Conservation (phyloP, 192 early-diverging fungal species). For the Backusella circina region DNA sequence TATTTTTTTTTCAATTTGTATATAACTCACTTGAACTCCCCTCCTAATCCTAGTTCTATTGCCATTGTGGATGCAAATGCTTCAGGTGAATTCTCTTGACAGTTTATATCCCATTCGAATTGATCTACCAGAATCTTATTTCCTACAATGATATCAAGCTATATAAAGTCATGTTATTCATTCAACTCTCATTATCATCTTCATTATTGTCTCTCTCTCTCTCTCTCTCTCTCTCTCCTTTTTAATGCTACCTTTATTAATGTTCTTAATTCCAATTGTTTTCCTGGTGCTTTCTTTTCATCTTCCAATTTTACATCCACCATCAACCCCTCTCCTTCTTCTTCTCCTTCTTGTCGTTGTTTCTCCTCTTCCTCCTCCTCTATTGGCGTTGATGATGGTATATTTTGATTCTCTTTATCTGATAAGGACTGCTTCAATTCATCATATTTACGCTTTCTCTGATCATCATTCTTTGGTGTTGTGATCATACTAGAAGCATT, state of each 20-base stretch:
- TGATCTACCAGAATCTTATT: constrained; percentile 83
- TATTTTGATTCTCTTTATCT: background rate
- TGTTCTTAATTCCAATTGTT: constrained; percentile 7
- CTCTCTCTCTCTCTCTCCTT: no score
- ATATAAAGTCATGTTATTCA: background rate
- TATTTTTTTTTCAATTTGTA: background rate
- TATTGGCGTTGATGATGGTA: background rate
- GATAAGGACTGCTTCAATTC: background rate
- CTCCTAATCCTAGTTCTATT: constrained; percentile 70
- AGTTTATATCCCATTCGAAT: constrained; percentile 92
- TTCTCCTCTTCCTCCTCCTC: background rate
- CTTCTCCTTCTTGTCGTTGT: background rate
- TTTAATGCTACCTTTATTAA: background rate
- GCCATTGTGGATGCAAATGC: constrained; percentile 77
- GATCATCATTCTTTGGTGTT: background rate
- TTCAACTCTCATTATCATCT: background rate
- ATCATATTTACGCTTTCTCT: background rate
- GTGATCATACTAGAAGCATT: constrained; percentile 35
- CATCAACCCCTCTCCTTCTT: no score
- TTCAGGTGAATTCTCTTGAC: constrained; percentile 77
- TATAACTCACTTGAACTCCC: constrained; percentile 77
- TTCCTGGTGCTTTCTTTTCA: background rate
- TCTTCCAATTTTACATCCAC: background rate
- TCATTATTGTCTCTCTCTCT: background rate
- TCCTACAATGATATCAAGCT: constrained; percentile 87